A percentile compares a stretch with the other conserved stretches of the same genome.
Conservation (phyloP, 257 asterid species). For the Capsicum baccatum region DNA sequence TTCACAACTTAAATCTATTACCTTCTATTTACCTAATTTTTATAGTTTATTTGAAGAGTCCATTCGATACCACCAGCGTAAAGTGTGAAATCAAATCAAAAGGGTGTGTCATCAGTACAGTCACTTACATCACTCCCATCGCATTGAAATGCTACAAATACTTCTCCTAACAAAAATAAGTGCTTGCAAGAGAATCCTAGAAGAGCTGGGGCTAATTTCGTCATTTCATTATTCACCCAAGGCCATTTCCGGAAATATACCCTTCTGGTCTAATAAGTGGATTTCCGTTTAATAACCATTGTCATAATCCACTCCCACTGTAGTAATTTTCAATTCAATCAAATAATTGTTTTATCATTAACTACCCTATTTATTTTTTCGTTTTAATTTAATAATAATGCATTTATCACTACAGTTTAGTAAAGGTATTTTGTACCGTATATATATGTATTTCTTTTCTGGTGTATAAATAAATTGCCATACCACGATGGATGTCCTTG, state of each 20-base stretch:
- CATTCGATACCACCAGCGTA: neutral
- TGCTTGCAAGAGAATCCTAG: constrained; percentile 24
- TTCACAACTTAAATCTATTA: too few species aligned
- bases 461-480: constrained; percentile 11
- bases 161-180: neutral
- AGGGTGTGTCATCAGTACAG: constrained; percentile 3
- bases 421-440: neutral
- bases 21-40: too few species aligned
- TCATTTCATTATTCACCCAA: neutral
- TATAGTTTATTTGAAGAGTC: too few species aligned
- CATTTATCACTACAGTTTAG: too few species aligned
- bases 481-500: neutral
- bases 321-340: neutral
- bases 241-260: constrained; percentile 29
- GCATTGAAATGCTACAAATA: constrained; percentile 13
- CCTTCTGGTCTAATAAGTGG: neutral
- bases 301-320: constrained; percentile 35
- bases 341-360: constrained; percentile 24
- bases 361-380: neutral
- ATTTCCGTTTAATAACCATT: constrained; percentile 32
- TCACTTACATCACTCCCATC: neutral
- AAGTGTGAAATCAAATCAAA: constrained; percentile 5
- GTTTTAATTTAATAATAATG: neutral
- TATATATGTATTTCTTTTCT: neutral
- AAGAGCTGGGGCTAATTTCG: constrained; percentile 23